These are phyloP conservation scores for Boletus rubropictus DNA, from an alignment of 768 basidiomycete genomes.

Conservation along the genomic window DNA sequence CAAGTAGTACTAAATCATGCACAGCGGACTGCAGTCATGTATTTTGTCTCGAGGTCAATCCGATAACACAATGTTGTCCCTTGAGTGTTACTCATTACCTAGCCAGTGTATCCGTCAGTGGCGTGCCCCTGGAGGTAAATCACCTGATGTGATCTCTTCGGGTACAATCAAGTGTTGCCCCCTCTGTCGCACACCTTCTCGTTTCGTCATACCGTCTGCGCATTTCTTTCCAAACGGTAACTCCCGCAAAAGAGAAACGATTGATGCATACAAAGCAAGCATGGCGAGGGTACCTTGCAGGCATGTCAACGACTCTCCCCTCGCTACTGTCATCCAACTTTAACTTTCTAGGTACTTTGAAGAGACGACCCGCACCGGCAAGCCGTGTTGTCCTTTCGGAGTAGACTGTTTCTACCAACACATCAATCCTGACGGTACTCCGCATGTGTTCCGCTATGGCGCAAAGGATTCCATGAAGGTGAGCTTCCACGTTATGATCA, in stretches of 20 bases:
- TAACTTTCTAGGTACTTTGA: conserved; percentile 51
- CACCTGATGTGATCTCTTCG: conserved; percentile 45
- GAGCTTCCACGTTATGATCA: conserved; percentile 31
- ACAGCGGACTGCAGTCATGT: conserved; percentile 70
- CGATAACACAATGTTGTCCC: not conserved
- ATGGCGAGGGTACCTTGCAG: conserved; percentile 68
- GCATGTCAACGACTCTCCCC: conserved; percentile 32
- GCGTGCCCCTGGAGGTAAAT: conserved; percentile 57
- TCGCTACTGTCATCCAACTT: not conserved
- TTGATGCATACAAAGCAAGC: conserved; percentile 62
- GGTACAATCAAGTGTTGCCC: conserved; percentile 73
- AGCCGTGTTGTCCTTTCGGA: conserved; percentile 71
- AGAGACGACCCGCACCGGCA: conserved; percentile 38
- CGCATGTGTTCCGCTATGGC: conserved; percentile 50
- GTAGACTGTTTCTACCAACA: conserved; percentile 80
- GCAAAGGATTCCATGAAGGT: conserved; percentile 52
- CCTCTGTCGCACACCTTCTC: conserved; percentile 62
- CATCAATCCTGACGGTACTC: conserved; percentile 58
- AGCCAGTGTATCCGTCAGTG: conserved; percentile 72
- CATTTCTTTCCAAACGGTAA: conserved; percentile 53
- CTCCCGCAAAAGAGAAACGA: conserved; percentile 44
- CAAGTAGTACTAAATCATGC: conserved; percentile 4
- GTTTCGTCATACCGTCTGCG: conserved; percentile 71
- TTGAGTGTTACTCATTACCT: conserved; percentile 5
- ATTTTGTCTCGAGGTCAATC: conserved; percentile 64